Evolutionary conservation across 305 asterid species (phyloP), one percentile per base, ranked within the genome.

Genomic region (Plantago rigida): DNA sequence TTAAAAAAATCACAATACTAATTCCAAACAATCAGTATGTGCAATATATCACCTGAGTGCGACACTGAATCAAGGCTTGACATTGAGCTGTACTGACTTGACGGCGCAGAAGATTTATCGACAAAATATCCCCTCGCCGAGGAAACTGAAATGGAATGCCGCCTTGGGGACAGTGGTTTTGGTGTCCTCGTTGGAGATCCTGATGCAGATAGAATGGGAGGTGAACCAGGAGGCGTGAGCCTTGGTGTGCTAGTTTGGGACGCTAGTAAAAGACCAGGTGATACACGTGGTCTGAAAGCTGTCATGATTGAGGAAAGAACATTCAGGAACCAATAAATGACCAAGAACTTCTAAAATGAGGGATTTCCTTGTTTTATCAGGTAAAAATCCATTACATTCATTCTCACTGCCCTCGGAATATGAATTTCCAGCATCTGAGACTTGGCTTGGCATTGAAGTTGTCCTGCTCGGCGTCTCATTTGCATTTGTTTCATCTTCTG

Each of bases 191-290:
- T 77, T 13, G 97, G 96, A 67, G 97, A 85, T 13, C 50, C 95
- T 3, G 94, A 82, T 68, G 95, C 94, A 26, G 97, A 91, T 57
- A 77, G 78, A 63, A 66, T 81, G 49, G 95, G 88, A 76, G 98
- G 98, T 44, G 96, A 88, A 42, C 78, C 82, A 19, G 98, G 92
- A 64, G 96, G 98, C 1, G 95, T 86, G 10, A 79, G 72, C 64
- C 82, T 83, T 50, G 98, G 98, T 9, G 98, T 88, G 78, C 72
- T 82, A 49, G 81, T 73, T 65, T 86, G 98, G 5, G 96, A 91
- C 51, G 90, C 94, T 47, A 87, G 78, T 79, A 86, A 67, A 56
- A 79, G 65, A 71, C 90, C 81, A 45, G 68, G 82, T 10, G 95
- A 73, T 63, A 77, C 69, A 41, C 87, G 94, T 0, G 91, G 83